Conservation (phyloP, 2,329 filamentous ascomycete genomes). For the Alternaria dauci region DNA sequence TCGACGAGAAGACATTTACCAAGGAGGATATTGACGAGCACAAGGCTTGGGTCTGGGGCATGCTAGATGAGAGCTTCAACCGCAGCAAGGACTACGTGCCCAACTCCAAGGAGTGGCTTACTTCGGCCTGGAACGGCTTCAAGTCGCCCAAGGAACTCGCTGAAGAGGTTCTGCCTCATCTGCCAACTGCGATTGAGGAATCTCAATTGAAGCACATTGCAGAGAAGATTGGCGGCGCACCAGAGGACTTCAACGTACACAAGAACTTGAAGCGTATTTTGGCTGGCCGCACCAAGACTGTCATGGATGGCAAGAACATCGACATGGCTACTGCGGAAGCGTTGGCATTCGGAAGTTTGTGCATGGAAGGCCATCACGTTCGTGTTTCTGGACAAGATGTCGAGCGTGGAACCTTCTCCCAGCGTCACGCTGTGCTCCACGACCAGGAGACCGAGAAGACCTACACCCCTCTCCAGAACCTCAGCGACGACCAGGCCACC, state of each 20-base stretch:
- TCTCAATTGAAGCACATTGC: conserved; percentile 83
- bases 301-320: conserved; percentile 90
- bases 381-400: conserved; percentile 98
- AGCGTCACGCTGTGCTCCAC: conserved; percentile 95
- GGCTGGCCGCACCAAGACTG: conserved; percentile 85
- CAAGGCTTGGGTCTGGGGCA: conserved; percentile 99
- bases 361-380: conserved; percentile 93
- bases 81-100: conserved; percentile 98
- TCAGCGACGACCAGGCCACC: conserved; percentile 90
- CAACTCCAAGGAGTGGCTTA: conserved; percentile 97
- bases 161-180: conserved; percentile 90
- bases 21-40: conserved; percentile 98
- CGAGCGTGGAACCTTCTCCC: conserved; percentile 98
- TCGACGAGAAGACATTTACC: conserved; percentile 92
- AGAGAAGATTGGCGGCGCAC: conserved; percentile 76
- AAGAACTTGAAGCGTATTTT: conserved; percentile 98
- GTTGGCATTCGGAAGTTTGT: conserved; percentile 89
- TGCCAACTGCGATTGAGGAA: conserved; percentile 79
- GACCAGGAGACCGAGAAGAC: conserved; percentile 95
- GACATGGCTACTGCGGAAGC: conserved; percentile 98
- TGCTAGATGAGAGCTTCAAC: conserved; percentile 97
- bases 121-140: conserved; percentile 98
- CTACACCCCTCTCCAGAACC: conserved; percentile 89
- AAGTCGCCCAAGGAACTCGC: conserved; percentile 98
- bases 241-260: conserved; percentile 88